These are phyloP conservation scores for Xerocomus amazonicus DNA, from an alignment of 1,284 basidiomycete species.

Conservation along the genomic window DNA sequence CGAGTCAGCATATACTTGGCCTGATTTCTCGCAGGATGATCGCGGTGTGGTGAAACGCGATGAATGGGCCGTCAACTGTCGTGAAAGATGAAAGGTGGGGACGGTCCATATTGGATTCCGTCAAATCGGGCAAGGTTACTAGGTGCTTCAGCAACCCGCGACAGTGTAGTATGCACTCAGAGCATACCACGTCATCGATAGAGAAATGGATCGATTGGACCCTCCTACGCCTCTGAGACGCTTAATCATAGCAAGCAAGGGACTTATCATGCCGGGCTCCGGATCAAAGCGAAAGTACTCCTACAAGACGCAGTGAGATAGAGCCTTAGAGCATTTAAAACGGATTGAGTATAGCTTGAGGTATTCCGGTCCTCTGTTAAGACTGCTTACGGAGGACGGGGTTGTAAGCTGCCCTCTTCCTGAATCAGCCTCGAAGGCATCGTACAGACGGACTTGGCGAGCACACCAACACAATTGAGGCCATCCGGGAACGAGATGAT, in stretches of 20 bases:
- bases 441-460: slow-evolving; percentile 59
- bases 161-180: slow-evolving; percentile 95
- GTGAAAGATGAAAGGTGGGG: too few relatives aligned
- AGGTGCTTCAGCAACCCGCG: slow-evolving; percentile 88
- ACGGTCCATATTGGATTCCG: slow-evolving; percentile 70
- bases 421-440: slow-evolving; percentile 42
- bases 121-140: slow-evolving; percentile 92
- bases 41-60: slow-evolving; percentile 42
- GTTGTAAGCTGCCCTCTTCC: slow-evolving; percentile 30
- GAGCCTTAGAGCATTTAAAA: background rate
- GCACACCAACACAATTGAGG: slow-evolving; percentile 89
- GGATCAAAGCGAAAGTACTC: slow-evolving; percentile 84
- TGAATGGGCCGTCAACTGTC: slow-evolving; percentile 36
- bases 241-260: slow-evolving; percentile 49
- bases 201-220: slow-evolving; percentile 65
- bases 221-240: slow-evolving; percentile 63
- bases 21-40: slow-evolving; percentile 44
- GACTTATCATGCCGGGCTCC: slow-evolving; percentile 44
- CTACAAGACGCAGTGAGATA: slow-evolving; percentile 30
- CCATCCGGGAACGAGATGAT: slow-evolving; percentile 93
- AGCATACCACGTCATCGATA: slow-evolving; percentile 76
- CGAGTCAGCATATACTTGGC: slow-evolving; percentile 53
- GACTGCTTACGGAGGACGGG: slow-evolving; percentile 20
- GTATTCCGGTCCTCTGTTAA: slow-evolving; percentile 61
- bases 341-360: slow-evolving; percentile 31